These are phyloP conservation scores for Nitzschia sp. DNA, from an alignment of 108 stramenopile genomes.

Conservation along the genomic window DNA sequence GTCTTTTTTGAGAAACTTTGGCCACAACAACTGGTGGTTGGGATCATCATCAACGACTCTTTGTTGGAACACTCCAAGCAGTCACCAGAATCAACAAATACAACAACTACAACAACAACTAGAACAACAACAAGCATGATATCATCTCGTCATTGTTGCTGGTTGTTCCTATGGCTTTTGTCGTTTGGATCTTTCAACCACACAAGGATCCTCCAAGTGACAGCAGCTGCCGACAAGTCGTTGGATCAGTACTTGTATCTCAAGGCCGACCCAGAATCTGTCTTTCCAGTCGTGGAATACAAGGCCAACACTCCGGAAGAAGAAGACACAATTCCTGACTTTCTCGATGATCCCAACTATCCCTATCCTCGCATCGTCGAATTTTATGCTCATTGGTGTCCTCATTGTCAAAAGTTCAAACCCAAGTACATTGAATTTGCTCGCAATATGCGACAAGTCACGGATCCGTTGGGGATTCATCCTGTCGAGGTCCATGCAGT, in stretches of 20 bases:
- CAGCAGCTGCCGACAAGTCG: too few species aligned
- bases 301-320: constrained; percentile 5
- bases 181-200: too few species aligned
- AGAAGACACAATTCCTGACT: constrained; percentile 23
- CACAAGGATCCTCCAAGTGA: too few species aligned
- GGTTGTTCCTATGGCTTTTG: too few species aligned
- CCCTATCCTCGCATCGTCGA: constrained; percentile 64
- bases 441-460: constrained; percentile 28
- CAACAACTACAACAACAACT: too few species aligned
- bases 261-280: background rate
- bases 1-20: too few species aligned
- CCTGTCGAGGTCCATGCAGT: constrained; percentile 59
- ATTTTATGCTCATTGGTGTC: constrained; percentile 77
- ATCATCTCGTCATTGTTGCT: too few species aligned
- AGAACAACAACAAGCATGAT: too few species aligned
- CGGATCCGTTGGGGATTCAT: background rate
- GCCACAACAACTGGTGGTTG: too few species aligned
- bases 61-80: too few species aligned
- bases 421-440: constrained; percentile 60
- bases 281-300: constrained; percentile 17
- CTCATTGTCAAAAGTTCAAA: constrained; percentile 64
- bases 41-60: too few species aligned
- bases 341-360: constrained; percentile 29
- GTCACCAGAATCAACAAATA: too few species aligned
- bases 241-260: constrained; percentile 20